A percentile compares a stretch with the other conserved stretches of the same genome.
These are phyloP conservation scores for Pythium brassicae DNA, from an alignment of 352 stramenopile genomes.

Conservation along the genomic window DNA sequence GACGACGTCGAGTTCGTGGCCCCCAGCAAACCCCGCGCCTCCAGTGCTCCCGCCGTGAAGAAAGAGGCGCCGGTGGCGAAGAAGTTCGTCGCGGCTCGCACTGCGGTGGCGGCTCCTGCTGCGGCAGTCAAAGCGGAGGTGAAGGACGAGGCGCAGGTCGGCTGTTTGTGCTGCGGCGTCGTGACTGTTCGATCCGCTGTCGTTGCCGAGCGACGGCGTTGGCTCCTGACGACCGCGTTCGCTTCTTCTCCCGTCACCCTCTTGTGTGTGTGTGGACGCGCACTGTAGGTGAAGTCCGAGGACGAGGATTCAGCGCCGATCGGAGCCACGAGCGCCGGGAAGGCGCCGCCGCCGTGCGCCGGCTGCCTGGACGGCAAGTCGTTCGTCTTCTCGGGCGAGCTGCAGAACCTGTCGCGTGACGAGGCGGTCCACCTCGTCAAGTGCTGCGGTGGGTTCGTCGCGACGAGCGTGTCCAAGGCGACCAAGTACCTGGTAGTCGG, in stretches of 20 bases:
- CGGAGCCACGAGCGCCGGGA: constrained; percentile 22
- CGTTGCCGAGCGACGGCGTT: no score
- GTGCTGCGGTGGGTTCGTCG: constrained; percentile 60
- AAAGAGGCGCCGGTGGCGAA: constrained; percentile 7
- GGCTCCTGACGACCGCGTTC: no score
- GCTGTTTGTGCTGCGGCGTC: not conserved
- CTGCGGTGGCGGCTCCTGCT: not conserved
- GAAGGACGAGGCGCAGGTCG: not conserved
- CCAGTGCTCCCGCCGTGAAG: constrained; percentile 8
- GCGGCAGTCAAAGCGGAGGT: not conserved
- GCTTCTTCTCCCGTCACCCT: no score
- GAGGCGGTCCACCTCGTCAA: constrained; percentile 78
- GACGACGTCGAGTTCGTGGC: constrained; percentile 9
- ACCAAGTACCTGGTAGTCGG: constrained; percentile 82
- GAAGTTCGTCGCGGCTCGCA: not conserved
- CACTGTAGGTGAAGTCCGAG: not conserved
- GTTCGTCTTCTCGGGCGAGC: constrained; percentile 73
- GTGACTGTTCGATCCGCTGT: no score
- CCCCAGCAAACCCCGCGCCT: not conserved
- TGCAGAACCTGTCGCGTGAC: constrained; percentile 53
- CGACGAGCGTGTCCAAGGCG: constrained; percentile 52
- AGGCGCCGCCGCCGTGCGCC: constrained; percentile 43
- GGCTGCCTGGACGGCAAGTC: constrained; percentile 74
- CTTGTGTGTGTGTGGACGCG: no score
- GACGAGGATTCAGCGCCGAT: constrained; percentile 20